Evolutionary conservation across 108 stramenopile species (phyloP).

Genomic region (Skeletonema grethae): DNA sequence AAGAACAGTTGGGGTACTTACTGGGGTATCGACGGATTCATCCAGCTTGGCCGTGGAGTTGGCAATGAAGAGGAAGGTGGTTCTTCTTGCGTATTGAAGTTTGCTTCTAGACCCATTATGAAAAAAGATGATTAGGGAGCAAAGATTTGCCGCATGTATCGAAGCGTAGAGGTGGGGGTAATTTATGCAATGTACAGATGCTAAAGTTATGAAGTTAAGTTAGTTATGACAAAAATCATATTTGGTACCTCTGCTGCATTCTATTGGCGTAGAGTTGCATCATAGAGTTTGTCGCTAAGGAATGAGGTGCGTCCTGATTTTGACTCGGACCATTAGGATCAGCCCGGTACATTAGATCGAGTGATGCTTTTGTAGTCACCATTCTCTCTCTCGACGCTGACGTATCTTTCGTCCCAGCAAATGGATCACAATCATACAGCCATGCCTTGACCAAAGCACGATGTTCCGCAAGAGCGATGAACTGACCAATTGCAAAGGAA

Average conservation of each 20-base stretch:
- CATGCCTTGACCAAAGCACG: constrained; percentile 73
- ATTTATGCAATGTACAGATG: not conserved
- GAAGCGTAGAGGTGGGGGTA: not conserved
- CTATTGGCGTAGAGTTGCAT: constrained; percentile 65
- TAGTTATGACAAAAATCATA: not conserved
- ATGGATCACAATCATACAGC: constrained; percentile 77
- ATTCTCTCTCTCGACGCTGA: constrained; percentile 40
- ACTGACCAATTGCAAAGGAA: constrained; percentile 85
- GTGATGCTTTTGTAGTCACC: constrained; percentile 50
- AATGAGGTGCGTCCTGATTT: constrained; percentile 28
- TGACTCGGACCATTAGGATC: not conserved
- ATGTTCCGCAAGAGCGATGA: constrained; percentile 83
- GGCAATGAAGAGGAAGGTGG: constrained; percentile 39
- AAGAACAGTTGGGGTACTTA: constrained; percentile 86
- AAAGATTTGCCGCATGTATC: not conserved
- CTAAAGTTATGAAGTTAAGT: not conserved
- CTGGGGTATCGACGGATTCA: constrained; percentile 90
- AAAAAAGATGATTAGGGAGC: constrained; percentile 15
- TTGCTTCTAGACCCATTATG: constrained; percentile 35
- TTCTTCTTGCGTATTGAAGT: constrained; percentile 25
- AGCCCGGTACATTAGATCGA: constrained; percentile 48
- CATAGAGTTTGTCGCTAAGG: constrained; percentile 67
- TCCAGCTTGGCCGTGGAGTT: constrained; percentile 27
- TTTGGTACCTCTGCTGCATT: constrained; percentile 18
- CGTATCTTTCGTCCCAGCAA: constrained; percentile 41